Conservation (phyloP, 164 flowering plant genomes). For the Kalanchoe fedtschenkoi region DNA sequence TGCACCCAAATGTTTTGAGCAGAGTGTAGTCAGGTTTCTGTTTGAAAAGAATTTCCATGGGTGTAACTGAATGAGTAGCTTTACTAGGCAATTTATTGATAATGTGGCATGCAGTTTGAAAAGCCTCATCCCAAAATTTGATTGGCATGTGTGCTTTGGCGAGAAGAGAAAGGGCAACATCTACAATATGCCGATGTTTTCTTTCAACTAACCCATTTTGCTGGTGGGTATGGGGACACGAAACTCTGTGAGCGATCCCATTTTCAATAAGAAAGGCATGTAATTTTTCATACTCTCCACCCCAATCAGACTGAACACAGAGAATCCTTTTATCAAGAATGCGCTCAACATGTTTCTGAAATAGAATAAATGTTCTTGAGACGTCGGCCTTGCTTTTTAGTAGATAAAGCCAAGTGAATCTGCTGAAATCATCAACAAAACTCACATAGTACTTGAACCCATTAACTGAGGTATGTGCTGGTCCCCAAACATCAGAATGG, state of each 20-base stretch:
- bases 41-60: neutral
- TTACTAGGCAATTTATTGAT: neutral
- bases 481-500: neutral
- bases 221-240: too few species aligned
- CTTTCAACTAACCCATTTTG: too few species aligned
- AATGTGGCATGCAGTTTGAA: neutral
- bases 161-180: conserved; percentile 1
- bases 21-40: neutral
- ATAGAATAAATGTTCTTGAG: neutral
- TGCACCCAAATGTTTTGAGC: neutral
- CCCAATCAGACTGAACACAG: neutral
- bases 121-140: neutral
- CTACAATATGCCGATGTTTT: neutral
- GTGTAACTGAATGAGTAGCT: neutral
- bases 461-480: neutral
- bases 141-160: neutral
- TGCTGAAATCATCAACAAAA: neutral
- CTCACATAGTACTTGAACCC: neutral
- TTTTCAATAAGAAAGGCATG: neutral
- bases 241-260: neutral
- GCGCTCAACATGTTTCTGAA: conserved; percentile 4
- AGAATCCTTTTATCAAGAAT: neutral
- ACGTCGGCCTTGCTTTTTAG: neutral
- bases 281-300: too few species aligned
- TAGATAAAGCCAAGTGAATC: neutral